Conservation (phyloP, 306 rosid species). For the Lablab purpureus region DNA sequence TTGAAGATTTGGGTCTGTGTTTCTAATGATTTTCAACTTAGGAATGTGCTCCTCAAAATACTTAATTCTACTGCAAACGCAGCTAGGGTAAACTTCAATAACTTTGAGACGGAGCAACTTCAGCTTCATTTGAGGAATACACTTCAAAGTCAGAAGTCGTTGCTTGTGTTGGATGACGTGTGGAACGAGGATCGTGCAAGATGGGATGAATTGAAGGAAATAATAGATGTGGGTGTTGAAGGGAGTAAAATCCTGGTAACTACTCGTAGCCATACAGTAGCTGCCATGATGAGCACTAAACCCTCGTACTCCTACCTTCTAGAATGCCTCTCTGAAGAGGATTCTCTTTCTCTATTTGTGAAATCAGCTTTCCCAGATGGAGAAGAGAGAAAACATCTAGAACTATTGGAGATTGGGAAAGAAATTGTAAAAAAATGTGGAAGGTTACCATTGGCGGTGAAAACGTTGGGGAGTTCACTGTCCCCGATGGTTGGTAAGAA, state of each 20-base stretch:
- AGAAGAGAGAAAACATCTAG: neutral
- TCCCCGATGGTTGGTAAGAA: neutral
- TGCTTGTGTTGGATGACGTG: neutral
- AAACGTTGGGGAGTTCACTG: neutral
- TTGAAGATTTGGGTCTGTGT: neutral
- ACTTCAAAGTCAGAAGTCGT: neutral
- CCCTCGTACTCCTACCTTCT: neutral
- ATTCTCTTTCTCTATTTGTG: constrained; percentile 33
- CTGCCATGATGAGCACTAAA: neutral
- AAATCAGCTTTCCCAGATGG: constrained; percentile 47
- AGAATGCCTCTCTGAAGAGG: neutral
- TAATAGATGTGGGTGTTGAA: neutral
- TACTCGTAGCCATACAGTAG: neutral
- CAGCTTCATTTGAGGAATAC: neutral
- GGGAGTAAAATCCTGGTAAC: neutral
- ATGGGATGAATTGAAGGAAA: neutral
- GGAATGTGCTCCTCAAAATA: neutral
- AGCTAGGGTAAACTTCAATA: neutral
- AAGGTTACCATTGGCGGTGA: neutral
- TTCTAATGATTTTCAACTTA: neutral
- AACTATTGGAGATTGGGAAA: neutral
- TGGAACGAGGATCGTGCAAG: neutral
- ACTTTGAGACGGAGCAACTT: neutral
- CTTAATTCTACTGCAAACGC: neutral
- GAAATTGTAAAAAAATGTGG: neutral